Evolutionary conservation across 331 rosid species (phyloP).

Genomic region (Quercus lobata): DNA sequence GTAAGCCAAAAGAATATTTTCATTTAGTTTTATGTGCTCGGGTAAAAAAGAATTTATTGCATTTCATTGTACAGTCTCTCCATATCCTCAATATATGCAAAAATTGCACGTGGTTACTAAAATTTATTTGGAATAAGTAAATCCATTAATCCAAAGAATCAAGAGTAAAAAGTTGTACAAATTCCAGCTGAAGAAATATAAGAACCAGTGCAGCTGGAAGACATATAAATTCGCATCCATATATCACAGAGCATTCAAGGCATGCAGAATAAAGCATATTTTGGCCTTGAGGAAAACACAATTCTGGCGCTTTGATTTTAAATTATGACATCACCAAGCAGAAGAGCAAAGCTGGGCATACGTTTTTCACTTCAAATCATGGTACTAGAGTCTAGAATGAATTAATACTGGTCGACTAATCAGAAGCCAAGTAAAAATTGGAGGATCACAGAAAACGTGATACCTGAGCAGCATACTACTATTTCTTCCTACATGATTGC

Average conservation of each 20-base stretch:
- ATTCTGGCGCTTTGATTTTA: neutral
- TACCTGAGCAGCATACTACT: neutral
- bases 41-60: neutral
- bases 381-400: neutral
- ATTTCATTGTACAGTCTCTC: neutral
- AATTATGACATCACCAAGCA: neutral
- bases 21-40: neutral
- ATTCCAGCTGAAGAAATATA: neutral
- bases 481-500: neutral
- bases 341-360: neutral
- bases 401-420: neutral
- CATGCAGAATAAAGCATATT: neutral
- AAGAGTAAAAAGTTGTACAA: neutral
- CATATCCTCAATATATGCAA: neutral
- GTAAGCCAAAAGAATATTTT: neutral
- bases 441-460: neutral
- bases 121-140: neutral
- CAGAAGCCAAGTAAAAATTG: neutral
- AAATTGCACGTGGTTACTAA: neutral
- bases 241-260: neutral
- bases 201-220: neutral
- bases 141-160: neutral
- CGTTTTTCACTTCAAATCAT: neutral
- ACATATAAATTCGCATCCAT: neutral
- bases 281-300: neutral